A percentile compares a stretch with the other conserved stretches of the same genome.
phyloP scores from a whole-genome alignment of 2,329 filamentous ascomycete genomes.

The Cryphonectria radicalis region DNA sequence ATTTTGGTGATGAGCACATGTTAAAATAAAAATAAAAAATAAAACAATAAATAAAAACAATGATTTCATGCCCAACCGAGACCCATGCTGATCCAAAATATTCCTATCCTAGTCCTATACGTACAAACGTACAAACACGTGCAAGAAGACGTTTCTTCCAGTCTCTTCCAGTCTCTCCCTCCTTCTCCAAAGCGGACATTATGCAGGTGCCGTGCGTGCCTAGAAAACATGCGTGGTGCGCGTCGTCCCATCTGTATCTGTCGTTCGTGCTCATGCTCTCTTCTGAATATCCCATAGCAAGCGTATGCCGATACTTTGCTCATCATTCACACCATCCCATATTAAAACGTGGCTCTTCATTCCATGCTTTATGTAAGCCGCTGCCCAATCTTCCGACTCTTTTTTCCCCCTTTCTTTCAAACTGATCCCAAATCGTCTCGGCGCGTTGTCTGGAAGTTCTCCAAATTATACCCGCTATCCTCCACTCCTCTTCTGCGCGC shows the following conservation, averaged over 20 bases:
- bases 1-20: too few species aligned
- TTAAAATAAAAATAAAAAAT: neutral
- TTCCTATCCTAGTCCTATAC: conserved; percentile 23
- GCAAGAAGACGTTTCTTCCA: conserved; percentile 2
- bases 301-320: conserved; percentile 17
- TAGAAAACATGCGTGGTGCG: conserved; percentile 23
- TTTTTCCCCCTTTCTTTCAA: neutral
- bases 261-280: conserved; percentile 23
- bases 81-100: conserved; percentile 21
- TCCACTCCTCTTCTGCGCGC: conserved; percentile 5
- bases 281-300: conserved; percentile 15
- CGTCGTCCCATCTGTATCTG: conserved; percentile 22
- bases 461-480: conserved; percentile 16
- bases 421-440: neutral
- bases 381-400: neutral
- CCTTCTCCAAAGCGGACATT: conserved; percentile 16
- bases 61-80: conserved; percentile 24
- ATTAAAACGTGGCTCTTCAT: neutral
- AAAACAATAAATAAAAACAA: too few species aligned
- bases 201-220: conserved; percentile 21
- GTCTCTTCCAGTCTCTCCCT: neutral
- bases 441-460: neutral
- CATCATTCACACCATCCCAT: conserved; percentile 3
- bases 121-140: conserved; percentile 22
- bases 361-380: conserved; percentile 6